Conservation (phyloP, 2,329 filamentous ascomycete species). For the Pestalotiopsis fici region DNA sequence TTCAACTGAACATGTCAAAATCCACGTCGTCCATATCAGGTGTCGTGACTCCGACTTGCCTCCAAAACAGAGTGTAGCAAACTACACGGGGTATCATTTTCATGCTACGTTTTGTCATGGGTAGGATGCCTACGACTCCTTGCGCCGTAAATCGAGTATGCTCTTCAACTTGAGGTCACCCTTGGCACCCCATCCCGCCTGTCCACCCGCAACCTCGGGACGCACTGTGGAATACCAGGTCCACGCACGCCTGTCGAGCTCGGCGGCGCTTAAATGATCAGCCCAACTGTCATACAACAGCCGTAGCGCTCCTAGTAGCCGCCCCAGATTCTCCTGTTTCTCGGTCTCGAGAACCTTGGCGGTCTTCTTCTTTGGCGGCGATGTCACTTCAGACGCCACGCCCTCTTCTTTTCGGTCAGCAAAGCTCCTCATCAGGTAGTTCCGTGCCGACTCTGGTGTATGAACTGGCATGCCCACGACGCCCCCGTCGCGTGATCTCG, state of each 20-base stretch:
- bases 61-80: neutral
- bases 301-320: constrained; percentile 71
- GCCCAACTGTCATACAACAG: constrained; percentile 76
- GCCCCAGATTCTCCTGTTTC: constrained; percentile 68
- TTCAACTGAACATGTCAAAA: too few species aligned
- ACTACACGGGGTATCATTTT: neutral
- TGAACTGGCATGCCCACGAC: constrained; percentile 69
- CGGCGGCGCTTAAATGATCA: constrained; percentile 57
- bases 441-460: constrained; percentile 67
- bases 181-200: constrained; percentile 82
- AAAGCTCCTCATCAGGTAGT: constrained; percentile 63
- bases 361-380: constrained; percentile 52
- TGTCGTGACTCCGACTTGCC: too few species aligned
- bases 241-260: constrained; percentile 79
- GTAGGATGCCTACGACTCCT: constrained; percentile 10
- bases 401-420: constrained; percentile 37
- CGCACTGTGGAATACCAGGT: constrained; percentile 77
- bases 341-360: constrained; percentile 54
- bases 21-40: too few species aligned
- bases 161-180: constrained; percentile 66
- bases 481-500: constrained; percentile 29
- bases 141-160: constrained; percentile 63
- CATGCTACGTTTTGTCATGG: neutral
- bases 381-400: constrained; percentile 15
- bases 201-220: constrained; percentile 74